Conservation (phyloP, 106 monocot species). For the Hemerocallis citrina region DNA sequence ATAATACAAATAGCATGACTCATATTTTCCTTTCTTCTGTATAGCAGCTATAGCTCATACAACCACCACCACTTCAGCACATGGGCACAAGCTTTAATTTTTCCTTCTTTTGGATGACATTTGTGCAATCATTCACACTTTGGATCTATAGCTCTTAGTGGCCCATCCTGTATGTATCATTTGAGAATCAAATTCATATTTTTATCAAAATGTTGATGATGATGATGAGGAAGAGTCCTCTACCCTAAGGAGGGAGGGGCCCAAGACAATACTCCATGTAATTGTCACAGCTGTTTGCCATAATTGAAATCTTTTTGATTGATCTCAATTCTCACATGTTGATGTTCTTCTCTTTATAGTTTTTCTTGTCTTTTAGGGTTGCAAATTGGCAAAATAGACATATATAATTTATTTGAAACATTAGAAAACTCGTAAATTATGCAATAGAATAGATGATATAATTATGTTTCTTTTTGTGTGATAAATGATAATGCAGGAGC, state of each 20-base stretch:
- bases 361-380: not conserved
- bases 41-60: no score
- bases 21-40: no score
- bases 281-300: conserved; percentile 3
- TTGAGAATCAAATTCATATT: conserved; percentile 3
- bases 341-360: not conserved
- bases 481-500: no score
- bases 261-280: not conserved
- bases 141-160: conserved; percentile 1
- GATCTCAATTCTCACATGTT: not conserved
- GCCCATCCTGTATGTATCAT: conserved; percentile 3
- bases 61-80: not conserved
- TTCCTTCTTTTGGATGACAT: no score
- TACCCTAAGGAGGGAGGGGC: not conserved
- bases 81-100: not conserved
- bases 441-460: not conserved
- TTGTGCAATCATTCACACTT: not conserved
- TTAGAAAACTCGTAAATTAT: not conserved
- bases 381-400: no score
- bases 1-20: no score
- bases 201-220: not conserved
- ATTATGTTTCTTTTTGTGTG: not conserved
- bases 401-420: not conserved
- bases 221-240: not conserved
- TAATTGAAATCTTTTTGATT: conserved; percentile 3